A percentile compares a stretch with the other conserved stretches of the same genome.
Conservation (phyloP, 768 basidiomycete genomes). For the Tricholomella constricta region DNA sequence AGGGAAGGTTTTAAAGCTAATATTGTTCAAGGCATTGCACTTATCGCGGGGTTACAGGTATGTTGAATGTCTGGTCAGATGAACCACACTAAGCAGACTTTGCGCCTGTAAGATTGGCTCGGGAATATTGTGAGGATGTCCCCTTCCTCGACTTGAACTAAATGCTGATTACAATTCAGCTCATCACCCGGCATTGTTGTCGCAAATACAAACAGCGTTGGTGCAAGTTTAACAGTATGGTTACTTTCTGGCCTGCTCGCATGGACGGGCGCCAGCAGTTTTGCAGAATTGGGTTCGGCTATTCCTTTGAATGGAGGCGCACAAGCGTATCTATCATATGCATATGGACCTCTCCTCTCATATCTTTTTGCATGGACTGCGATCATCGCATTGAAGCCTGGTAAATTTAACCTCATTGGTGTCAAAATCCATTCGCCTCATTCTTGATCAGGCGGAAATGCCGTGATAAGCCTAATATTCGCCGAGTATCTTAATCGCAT, state of each 20-base stretch:
- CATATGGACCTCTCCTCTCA: slow-evolving; percentile 83
- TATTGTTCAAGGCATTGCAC: slow-evolving; percentile 64
- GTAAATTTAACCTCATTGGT: slow-evolving; percentile 33
- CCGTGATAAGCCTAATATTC: slow-evolving; percentile 88
- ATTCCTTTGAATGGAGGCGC: slow-evolving; percentile 77
- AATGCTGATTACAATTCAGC: slow-evolving; percentile 39
- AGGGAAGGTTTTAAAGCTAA: not conserved
- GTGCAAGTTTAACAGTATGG: slow-evolving; percentile 89
- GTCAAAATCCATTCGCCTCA: not conserved
- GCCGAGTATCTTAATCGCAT: slow-evolving; percentile 92
- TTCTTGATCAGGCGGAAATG: slow-evolving; percentile 56
- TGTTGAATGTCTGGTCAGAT: slow-evolving; percentile 9
- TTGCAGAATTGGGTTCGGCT: slow-evolving; percentile 87
- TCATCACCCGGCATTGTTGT: slow-evolving; percentile 93
- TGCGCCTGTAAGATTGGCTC: slow-evolving; percentile 68
- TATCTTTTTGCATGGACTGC: slow-evolving; percentile 97
- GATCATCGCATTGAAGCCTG: slow-evolving; percentile 85
- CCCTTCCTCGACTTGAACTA: not conserved
- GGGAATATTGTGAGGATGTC: slow-evolving; percentile 77
- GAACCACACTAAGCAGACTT: not conserved
- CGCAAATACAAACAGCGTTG: slow-evolving; percentile 86
- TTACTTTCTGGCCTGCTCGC: slow-evolving; percentile 77
- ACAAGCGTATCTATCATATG: slow-evolving; percentile 85
- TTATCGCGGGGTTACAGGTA: slow-evolving; percentile 83
- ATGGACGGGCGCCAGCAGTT: slow-evolving; percentile 97